Conservation (phyloP, 2,329 filamentous ascomycete species). For the Diplodia mutila region DNA sequence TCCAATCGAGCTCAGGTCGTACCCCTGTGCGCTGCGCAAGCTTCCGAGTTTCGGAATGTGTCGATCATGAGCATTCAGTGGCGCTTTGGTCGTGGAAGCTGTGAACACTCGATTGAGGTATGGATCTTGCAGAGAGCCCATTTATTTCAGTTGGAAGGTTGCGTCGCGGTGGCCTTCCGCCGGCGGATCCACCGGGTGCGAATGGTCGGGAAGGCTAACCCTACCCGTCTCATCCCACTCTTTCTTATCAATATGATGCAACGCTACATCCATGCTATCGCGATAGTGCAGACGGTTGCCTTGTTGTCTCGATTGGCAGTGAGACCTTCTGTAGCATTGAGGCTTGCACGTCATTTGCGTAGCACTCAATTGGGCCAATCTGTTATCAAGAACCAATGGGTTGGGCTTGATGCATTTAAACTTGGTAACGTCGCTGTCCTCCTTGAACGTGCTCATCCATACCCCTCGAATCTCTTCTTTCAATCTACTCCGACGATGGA, state of each 20-base stretch:
- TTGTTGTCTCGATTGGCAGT: neutral
- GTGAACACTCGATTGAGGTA: no score
- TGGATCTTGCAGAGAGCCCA: no score
- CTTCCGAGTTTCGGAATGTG: no score
- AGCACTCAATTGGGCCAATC: neutral
- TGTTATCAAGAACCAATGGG: neutral
- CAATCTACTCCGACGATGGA: neutral
- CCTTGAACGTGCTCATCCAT: neutral
- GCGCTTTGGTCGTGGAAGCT: no score
- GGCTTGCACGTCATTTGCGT: neutral
- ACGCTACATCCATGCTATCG: neutral
- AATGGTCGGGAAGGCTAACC: neutral
- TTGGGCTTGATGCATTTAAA: neutral
- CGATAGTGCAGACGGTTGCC: neutral
- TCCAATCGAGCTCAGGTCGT: neutral
- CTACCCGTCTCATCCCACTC: neutral
- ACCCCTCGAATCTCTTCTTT: no score
- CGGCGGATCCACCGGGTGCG: neutral
- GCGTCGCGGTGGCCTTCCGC: neutral
- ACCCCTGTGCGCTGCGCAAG: neutral
- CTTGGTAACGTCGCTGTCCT: no score
- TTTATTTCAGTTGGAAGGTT: neutral
- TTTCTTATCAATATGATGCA: slow-evolving; percentile 1
- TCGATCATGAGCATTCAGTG: no score
- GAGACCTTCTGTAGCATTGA: no score